Evolutionary conservation across 176 grass and related monocot species (phyloP).

Genomic region (Calamus simplicifolius): DNA sequence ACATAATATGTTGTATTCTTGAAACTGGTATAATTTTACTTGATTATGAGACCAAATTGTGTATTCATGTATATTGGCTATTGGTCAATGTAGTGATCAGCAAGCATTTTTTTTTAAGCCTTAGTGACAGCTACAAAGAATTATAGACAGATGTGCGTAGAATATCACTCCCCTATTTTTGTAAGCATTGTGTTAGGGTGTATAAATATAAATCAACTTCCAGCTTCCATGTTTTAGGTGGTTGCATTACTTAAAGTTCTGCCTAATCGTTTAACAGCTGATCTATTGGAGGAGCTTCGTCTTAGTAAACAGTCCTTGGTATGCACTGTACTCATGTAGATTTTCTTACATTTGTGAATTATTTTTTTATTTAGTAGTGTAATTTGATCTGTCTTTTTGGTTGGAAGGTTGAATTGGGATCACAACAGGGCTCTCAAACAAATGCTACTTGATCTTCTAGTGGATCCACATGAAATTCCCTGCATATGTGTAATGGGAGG

Average conservation of each 20-base stretch:
- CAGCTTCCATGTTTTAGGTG: constrained; percentile 43
- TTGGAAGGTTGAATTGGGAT: constrained; percentile 82
- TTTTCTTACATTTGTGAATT: constrained; percentile 2
- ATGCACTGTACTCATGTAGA: constrained; percentile 4
- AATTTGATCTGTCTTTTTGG: constrained; percentile 18
- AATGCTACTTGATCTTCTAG: constrained; percentile 90
- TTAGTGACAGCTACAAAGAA: too few species aligned
- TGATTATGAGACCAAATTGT: too few species aligned
- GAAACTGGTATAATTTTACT: too few species aligned
- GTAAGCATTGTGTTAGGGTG: too few species aligned
- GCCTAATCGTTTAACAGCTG: constrained; percentile 85
- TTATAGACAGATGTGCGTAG: too few species aligned
- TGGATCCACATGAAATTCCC: constrained; percentile 90
- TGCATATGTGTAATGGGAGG: constrained; percentile 94
- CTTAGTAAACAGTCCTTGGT: constrained; percentile 91
- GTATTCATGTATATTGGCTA: too few species aligned
- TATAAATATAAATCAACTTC: background rate
- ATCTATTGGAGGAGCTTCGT: constrained; percentile 93
- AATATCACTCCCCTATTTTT: too few species aligned
- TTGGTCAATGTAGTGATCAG: too few species aligned
- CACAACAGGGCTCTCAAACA: constrained; percentile 89
- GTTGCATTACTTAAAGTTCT: constrained; percentile 87
- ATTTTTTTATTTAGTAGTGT: constrained; percentile 12
- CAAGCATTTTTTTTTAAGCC: too few species aligned
- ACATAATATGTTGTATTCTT: too few species aligned